Evolutionary conservation across 495 filamentous ascomycete species (phyloP).

Genomic region (Penicillium chermesinum): DNA sequence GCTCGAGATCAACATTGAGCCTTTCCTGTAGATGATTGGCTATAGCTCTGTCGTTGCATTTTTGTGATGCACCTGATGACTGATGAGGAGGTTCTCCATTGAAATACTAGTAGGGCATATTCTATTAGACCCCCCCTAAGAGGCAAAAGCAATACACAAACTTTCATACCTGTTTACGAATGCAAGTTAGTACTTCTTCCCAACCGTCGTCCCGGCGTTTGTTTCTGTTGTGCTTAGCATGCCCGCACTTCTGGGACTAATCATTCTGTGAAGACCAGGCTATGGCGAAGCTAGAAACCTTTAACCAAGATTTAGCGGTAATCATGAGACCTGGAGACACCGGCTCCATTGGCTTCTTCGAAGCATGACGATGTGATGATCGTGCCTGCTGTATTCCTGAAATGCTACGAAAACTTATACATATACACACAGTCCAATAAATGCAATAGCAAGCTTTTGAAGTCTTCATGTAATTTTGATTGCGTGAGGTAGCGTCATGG

Average conservation of each 20-base stretch:
- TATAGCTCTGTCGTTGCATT: conserved; percentile 1
- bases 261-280: too few relatives aligned
- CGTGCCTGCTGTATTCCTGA: too few relatives aligned
- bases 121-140: conserved; percentile 17
- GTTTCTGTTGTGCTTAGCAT: background rate
- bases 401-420: background rate
- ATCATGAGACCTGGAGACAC: too few relatives aligned
- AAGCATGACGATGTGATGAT: too few relatives aligned
- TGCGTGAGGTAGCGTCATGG: conserved; percentile 39
- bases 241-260: too few relatives aligned
- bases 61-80: conserved; percentile 20
- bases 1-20: conserved; percentile 92
- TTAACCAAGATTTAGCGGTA: background rate
- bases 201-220: too few relatives aligned
- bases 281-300: too few relatives aligned
- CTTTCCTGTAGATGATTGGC: conserved; percentile 62
- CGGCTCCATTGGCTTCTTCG: too few relatives aligned
- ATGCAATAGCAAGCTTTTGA: conserved; percentile 14
- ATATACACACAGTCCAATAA: background rate
- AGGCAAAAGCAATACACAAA: conserved; percentile 19
- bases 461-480: conserved; percentile 43
- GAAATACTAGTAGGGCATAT: conserved; percentile 6
- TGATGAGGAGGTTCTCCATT: conserved; percentile 18
- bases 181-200: too few relatives aligned
- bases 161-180: background rate